Conservation (phyloP, 768 basidiomycete genomes). For the Pleurotus sapidus region DNA sequence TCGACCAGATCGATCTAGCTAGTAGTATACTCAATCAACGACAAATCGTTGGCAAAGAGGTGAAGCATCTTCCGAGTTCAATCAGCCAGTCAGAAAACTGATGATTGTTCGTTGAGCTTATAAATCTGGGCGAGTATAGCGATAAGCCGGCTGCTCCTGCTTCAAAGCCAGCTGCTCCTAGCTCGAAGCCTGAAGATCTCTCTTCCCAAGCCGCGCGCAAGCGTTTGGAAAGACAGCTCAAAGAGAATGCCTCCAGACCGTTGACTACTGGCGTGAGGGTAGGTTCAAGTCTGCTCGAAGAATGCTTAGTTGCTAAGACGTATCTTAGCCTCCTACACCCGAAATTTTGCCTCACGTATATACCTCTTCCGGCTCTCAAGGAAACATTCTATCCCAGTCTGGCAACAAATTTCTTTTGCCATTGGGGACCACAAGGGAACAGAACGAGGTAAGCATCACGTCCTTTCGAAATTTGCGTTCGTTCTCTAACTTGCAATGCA, state of each 20-base stretch:
- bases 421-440: constrained; percentile 68
- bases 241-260: constrained; percentile 62
- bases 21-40: constrained; percentile 68
- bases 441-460: constrained; percentile 53
- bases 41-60: constrained; percentile 42
- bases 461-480: neutral
- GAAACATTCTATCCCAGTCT: constrained; percentile 65
- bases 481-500: neutral
- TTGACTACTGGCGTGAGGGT: constrained; percentile 60
- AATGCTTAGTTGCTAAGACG: neutral
- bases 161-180: neutral
- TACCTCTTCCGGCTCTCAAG: constrained; percentile 60
- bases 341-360: constrained; percentile 89
- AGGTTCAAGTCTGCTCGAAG: constrained; percentile 11
- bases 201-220: constrained; percentile 49
- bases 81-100: neutral
- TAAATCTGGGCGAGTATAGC: neutral
- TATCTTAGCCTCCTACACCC: constrained; percentile 42
- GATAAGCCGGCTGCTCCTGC: too few relatives aligned
- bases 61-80: constrained; percentile 21
- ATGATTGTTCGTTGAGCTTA: neutral
- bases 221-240: constrained; percentile 60
- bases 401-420: constrained; percentile 84
- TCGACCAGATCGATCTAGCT: constrained; percentile 78
- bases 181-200: constrained; percentile 16